These are phyloP conservation scores for Fusarium sarcochroum DNA, from an alignment of 2,329 filamentous ascomycete species.

Conservation along the genomic window DNA sequence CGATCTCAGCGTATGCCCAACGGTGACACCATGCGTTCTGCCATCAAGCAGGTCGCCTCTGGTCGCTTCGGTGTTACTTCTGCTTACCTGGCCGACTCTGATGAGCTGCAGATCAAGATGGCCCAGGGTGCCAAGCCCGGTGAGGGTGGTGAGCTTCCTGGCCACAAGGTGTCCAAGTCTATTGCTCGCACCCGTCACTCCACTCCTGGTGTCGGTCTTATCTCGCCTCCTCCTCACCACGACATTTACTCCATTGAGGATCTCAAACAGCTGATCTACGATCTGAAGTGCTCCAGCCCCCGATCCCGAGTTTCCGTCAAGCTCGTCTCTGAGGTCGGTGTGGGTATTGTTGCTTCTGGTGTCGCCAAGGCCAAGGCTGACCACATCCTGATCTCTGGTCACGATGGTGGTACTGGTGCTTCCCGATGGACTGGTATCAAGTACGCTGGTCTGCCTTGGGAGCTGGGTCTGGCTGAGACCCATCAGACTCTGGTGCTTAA, in stretches of 20 bases:
- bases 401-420: slow-evolving; percentile 96
- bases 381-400: slow-evolving; percentile 95
- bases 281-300: slow-evolving; percentile 96
- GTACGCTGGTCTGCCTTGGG: slow-evolving; percentile 96
- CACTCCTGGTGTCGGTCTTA: slow-evolving; percentile 94
- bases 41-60: slow-evolving; percentile 97
- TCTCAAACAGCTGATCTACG: slow-evolving; percentile 97
- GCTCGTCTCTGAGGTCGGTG: slow-evolving; percentile 96
- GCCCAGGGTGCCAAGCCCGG: slow-evolving; percentile 97
- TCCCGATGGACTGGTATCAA: slow-evolving; percentile 99
- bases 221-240: slow-evolving; percentile 95
- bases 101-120: slow-evolving; percentile 99
- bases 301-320: slow-evolving; percentile 95
- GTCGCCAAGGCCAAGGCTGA: slow-evolving; percentile 98
- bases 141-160: slow-evolving; percentile 96
- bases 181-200: slow-evolving; percentile 97
- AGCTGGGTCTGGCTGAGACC: slow-evolving; percentile 95
- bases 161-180: slow-evolving; percentile 94
- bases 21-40: slow-evolving; percentile 95
- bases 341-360: slow-evolving; percentile 97
- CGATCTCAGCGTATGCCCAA: slow-evolving; percentile 88
- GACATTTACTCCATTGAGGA: slow-evolving; percentile 99
- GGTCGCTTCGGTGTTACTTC: slow-evolving; percentile 97
- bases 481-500: slow-evolving; percentile 97
- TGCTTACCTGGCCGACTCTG: slow-evolving; percentile 93